Percentiles rank a stretch among this genome's conserved stretches.
These are phyloP conservation scores for Erysimum cheiranthoides DNA, from an alignment of 345 rosid genomes.

Conservation along the genomic window DNA sequence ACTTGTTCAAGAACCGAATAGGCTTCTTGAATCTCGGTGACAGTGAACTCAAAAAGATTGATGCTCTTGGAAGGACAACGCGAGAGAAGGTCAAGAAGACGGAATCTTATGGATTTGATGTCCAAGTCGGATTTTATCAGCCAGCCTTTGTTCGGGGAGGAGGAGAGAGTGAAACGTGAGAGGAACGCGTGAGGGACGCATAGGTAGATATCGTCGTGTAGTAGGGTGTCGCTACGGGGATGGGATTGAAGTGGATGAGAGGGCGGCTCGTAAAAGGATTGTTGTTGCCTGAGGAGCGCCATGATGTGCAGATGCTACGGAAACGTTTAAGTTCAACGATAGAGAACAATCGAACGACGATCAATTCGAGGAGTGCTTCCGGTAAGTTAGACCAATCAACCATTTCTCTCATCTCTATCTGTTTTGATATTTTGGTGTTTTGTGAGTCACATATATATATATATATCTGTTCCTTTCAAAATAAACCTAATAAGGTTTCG, in stretches of 20 bases:
- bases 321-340: not conserved
- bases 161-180: constrained; percentile 11
- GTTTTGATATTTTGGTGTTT: not conserved
- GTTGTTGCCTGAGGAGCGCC: not conserved
- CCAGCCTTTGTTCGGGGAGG: not conserved
- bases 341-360: not conserved
- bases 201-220: not conserved
- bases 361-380: not conserved
- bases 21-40: not conserved
- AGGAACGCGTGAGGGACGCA: not conserved
- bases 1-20: not conserved
- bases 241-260: not conserved
- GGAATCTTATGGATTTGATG: not conserved
- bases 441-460: too few species aligned
- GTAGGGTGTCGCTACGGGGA: not conserved
- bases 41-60: not conserved
- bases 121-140: not conserved
- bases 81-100: constrained; percentile 5
- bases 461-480: too few species aligned
- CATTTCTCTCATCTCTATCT: not conserved
- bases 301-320: constrained; percentile 6
- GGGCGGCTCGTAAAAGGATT: not conserved
- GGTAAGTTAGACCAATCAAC: not conserved
- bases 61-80: not conserved
- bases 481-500: too few species aligned